phyloP scores from a whole-genome alignment of 2,329 filamentous ascomycete genomes.

The Aureobasidium sp. region DNA sequence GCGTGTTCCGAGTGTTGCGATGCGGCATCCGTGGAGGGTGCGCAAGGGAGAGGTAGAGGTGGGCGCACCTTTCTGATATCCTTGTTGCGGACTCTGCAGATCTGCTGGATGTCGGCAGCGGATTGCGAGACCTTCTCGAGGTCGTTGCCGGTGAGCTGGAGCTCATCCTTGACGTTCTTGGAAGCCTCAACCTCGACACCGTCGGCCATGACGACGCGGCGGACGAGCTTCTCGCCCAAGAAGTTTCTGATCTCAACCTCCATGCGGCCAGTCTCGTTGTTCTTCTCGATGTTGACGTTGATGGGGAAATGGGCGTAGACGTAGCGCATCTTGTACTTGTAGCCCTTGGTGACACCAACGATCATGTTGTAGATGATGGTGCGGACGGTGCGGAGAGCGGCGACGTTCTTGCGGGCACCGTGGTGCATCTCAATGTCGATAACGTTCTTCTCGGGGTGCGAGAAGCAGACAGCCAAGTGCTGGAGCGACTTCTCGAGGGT shows the following conservation, averaged over 20 bases:
- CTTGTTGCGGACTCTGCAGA: conserved; percentile 99
- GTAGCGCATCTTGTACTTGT: conserved; percentile 99
- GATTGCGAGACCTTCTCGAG: conserved; percentile 96
- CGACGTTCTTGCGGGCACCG: conserved; percentile 94
- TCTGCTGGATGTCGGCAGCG: conserved; percentile 98
- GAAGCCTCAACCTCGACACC: conserved; percentile 89
- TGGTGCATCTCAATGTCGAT: conserved; percentile 99
- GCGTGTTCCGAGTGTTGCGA: neutral
- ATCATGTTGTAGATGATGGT: conserved; percentile 99
- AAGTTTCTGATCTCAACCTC: conserved; percentile 99
- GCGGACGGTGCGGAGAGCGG: conserved; percentile 94
- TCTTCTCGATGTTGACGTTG: conserved; percentile 99
- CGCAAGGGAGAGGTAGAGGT: conserved; percentile 36
- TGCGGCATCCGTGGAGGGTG: conserved; percentile 21
- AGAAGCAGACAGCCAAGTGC: conserved; percentile 95
- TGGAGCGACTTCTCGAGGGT: conserved; percentile 84
- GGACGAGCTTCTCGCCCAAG: conserved; percentile 98
- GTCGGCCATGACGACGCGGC: conserved; percentile 77
- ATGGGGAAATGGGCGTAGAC: conserved; percentile 99
- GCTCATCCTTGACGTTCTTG: conserved; percentile 94
- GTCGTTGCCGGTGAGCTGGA: conserved; percentile 86
- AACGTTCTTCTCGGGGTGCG: conserved; percentile 71
- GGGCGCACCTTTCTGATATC: conserved; percentile 83
- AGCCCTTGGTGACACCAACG: conserved; percentile 96
- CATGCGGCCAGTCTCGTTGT: conserved; percentile 75